Conservation (phyloP, 768 basidiomycete species). For the Rhizopogon vesiculosus region DNA sequence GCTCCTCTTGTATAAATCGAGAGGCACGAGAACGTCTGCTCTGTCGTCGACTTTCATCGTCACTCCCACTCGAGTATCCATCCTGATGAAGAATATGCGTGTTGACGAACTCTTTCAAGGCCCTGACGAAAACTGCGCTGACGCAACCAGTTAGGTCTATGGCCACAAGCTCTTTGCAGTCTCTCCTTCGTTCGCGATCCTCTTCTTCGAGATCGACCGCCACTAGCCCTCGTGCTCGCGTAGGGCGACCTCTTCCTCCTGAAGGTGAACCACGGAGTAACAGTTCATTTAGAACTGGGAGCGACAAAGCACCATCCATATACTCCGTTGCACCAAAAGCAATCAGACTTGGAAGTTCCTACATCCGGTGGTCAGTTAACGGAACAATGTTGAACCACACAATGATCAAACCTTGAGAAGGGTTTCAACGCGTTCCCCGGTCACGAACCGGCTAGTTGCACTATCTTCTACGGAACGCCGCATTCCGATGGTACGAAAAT, state of each 20-base stretch:
- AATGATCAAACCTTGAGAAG: constrained; percentile 60
- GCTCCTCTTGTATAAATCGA: constrained; percentile 38
- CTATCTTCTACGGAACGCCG: constrained; percentile 89
- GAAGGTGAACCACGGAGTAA: constrained; percentile 81
- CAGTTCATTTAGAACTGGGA: constrained; percentile 83
- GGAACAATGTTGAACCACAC: constrained; percentile 3
- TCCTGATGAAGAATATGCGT: constrained; percentile 48
- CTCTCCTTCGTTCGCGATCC: constrained; percentile 66
- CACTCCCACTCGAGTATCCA: constrained; percentile 40
- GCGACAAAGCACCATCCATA: constrained; percentile 90
- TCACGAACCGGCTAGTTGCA: constrained; percentile 87
- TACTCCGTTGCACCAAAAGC: constrained; percentile 97
- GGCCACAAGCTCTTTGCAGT: constrained; percentile 79
- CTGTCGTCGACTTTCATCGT: constrained; percentile 29
- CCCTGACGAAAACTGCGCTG: constrained; percentile 83
- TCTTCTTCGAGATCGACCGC: constrained; percentile 65
- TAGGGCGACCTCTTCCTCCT: constrained; percentile 62
- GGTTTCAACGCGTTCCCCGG: constrained; percentile 76
- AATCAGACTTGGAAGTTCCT: constrained; percentile 87
- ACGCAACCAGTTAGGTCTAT: constrained; percentile 95
- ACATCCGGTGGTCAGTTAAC: constrained; percentile 4
- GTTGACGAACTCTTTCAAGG: constrained; percentile 78
- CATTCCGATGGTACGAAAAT: constrained; percentile 97
- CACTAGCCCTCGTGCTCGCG: constrained; percentile 55
- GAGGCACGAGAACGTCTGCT: constrained; percentile 28